Evolutionary conservation across 108 stramenopile genomes (phyloP).

Genomic region (Nitzschia sp.): DNA sequence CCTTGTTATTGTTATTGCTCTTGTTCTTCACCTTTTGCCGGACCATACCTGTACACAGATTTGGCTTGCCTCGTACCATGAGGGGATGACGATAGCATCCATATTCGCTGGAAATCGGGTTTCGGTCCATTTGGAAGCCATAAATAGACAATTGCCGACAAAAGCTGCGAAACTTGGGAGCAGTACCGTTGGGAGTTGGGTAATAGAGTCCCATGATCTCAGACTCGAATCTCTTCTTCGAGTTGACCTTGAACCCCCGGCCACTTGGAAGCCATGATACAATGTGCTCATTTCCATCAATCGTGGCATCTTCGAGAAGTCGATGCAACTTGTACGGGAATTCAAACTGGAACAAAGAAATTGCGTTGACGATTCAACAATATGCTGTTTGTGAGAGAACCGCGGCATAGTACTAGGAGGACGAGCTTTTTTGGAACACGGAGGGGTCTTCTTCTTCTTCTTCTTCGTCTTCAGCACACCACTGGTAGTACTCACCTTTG

Average conservation of each 20-base stretch:
- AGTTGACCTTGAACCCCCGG: constrained; percentile 48
- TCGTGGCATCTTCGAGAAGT: constrained; percentile 44
- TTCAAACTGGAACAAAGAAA: no score
- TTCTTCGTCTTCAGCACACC: no score
- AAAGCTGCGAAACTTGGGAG: background rate
- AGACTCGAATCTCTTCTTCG: constrained; percentile 40
- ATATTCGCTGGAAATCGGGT: background rate
- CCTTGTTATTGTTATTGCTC: no score
- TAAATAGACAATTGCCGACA: constrained; percentile 8
- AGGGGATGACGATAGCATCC: constrained; percentile 20
- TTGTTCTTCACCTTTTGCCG: constrained; percentile 18
- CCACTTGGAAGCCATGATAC: constrained; percentile 70
- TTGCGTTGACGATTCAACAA: no score
- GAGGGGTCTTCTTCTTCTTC: no score
- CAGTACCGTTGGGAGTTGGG: constrained; percentile 54
- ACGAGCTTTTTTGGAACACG: no score
- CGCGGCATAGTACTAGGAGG: no score
- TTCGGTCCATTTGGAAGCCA: constrained; percentile 1
- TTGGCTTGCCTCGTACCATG: constrained; percentile 16
- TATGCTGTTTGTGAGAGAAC: no score
- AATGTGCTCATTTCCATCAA: constrained; percentile 45
- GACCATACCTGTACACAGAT: constrained; percentile 15
- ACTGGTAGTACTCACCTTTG: no score
- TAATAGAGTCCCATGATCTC: background rate
- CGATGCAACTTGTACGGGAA: constrained; percentile 32